These are phyloP conservation scores for Wickerhamomyces bovis DNA, from an alignment of 805 yeast genomes.

Conservation along the genomic window DNA sequence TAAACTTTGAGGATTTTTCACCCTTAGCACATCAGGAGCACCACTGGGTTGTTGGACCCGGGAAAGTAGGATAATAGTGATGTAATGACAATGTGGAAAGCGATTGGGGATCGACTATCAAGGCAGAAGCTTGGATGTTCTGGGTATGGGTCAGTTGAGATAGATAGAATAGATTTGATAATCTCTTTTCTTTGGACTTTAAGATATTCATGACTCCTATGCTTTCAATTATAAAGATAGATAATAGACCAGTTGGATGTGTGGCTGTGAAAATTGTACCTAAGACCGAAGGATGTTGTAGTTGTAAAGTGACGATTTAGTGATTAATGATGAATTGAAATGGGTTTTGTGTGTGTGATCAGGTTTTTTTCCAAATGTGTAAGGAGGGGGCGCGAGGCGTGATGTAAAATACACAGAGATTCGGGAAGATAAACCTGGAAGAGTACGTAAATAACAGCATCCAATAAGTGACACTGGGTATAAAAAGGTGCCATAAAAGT, in stretches of 20 bases:
- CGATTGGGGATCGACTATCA: constrained; percentile 13
- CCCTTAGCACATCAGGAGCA: constrained; percentile 25
- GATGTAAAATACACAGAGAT: not conserved
- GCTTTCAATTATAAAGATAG: no score
- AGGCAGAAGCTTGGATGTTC: constrained; percentile 4
- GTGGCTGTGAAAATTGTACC: not conserved
- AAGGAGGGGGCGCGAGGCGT: not conserved
- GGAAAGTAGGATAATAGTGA: constrained; percentile 15
- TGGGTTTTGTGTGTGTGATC: not conserved
- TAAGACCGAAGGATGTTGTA: not conserved
- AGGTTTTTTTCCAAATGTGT: no score
- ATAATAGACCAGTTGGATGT: not conserved
- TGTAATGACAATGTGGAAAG: constrained; percentile 3
- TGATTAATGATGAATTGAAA: not conserved
- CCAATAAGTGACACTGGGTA: no score
- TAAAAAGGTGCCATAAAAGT: no score
- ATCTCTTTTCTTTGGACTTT: constrained; percentile 10
- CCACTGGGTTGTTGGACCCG: constrained; percentile 23
- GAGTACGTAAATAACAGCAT: not conserved
- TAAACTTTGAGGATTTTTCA: constrained; percentile 24
- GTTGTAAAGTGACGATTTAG: not conserved
- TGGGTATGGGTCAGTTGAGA: constrained; percentile 9
- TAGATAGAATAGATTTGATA: constrained; percentile 10
- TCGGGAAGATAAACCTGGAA: not conserved
- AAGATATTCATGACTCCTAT: constrained; percentile 1